Conservation (phyloP, 257 asterid genomes). For the Nicotiana obtusifolia region DNA sequence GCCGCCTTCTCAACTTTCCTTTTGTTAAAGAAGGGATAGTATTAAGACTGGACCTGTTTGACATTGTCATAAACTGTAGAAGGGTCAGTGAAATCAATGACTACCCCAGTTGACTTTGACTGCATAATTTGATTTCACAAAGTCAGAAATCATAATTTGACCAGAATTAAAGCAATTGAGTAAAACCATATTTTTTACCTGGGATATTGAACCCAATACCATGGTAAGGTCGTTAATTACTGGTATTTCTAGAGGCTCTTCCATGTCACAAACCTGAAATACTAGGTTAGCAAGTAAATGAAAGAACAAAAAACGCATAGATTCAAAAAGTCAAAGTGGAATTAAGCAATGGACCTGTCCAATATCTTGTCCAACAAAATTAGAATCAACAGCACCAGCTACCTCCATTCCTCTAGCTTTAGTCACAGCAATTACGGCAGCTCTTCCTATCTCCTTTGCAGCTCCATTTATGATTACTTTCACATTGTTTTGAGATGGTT, state of each 20-base stretch:
- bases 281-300: background rate
- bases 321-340: background rate
- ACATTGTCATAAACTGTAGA: constrained; percentile 79
- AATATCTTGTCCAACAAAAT: constrained; percentile 68
- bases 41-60: constrained; percentile 54
- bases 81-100: constrained; percentile 83
- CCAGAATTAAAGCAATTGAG: background rate
- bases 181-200: constrained; percentile 30
- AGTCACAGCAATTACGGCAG: constrained; percentile 80
- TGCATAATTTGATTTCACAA: constrained; percentile 20
- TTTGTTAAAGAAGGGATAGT: background rate
- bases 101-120: constrained; percentile 66
- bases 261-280: constrained; percentile 72
- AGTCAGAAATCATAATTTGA: background rate
- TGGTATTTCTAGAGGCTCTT: constrained; percentile 81
- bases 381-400: constrained; percentile 84
- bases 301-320: background rate
- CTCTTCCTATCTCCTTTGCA: constrained; percentile 83
- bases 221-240: constrained; percentile 72
- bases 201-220: constrained; percentile 89
- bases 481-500: constrained; percentile 49
- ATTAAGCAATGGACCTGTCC: constrained; percentile 43
- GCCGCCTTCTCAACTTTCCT: background rate
- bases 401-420: constrained; percentile 88
- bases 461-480: constrained; percentile 90